Conservation (phyloP, 225 moss, liverwort and hornwort genomes). For the Polytrichum formosum region DNA sequence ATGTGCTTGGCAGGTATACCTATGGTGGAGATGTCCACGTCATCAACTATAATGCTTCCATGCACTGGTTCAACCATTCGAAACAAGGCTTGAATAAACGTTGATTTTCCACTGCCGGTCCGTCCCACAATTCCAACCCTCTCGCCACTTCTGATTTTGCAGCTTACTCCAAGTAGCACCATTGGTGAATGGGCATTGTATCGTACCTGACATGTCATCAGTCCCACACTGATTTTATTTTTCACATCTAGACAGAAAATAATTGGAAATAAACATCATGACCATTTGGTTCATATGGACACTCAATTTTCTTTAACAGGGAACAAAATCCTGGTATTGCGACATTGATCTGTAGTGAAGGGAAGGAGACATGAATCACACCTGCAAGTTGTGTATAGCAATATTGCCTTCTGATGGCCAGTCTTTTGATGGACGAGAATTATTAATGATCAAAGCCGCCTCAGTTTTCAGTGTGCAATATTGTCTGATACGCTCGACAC, state of each 20-base stretch:
- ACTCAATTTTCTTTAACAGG: background rate
- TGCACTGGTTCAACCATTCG: conserved; percentile 63
- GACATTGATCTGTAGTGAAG: background rate
- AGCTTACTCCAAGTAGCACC: conserved; percentile 54
- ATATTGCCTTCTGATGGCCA: conserved; percentile 54
- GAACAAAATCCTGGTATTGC: background rate
- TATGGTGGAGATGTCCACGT: conserved; percentile 52
- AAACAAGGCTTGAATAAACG: conserved; percentile 72
- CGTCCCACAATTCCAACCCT: conserved; percentile 58
- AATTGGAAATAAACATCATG: background rate
- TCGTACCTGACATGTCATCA: conserved; percentile 34
- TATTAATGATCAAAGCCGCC: conserved; percentile 37
- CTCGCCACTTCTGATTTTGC: conserved; percentile 38
- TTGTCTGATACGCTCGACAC: conserved; percentile 48
- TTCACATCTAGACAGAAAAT: background rate
- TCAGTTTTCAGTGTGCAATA: conserved; percentile 36
- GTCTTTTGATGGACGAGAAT: conserved; percentile 25
- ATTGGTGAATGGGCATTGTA: conserved; percentile 53
- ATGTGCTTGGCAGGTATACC: conserved; percentile 8
- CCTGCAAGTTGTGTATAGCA: conserved; percentile 44
- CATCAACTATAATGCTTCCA: conserved; percentile 64
- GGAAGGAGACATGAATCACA: conserved; percentile 3
- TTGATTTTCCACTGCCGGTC: conserved; percentile 61
- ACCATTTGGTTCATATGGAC: no score
- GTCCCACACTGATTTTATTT: background rate